Base-by-base conservation (phyloP, 208 protist genomes). In the Tritrichomonas musculus region DNA sequence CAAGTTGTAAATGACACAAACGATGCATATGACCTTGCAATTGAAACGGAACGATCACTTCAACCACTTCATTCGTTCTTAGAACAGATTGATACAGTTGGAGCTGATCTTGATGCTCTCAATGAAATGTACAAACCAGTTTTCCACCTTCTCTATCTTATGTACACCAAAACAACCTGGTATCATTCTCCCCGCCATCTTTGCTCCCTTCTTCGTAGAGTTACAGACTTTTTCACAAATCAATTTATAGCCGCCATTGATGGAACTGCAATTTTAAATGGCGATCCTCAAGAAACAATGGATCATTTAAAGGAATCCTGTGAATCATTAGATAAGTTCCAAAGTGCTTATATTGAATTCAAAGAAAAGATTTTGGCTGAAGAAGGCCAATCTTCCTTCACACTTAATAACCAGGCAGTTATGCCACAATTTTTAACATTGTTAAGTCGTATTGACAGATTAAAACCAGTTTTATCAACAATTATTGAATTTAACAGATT, bases 401-500 rank as follows among this genome's bases (percentile, higher is more conserved):
- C 77, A 33, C 47, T 88, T 14, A 88, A 88, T 47, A 88, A 88
- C 47, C 77, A 88, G 77, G 77, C 77, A 17, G 77, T 88, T 60
- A 88, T 88, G 41, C 77, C 44, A 27, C 33, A 57, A 44, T 88
- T 88, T 30, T 27, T 88, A 20, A 53, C 47, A 20, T 30, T 88
- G 1, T 33, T 25, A 14, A 49, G 44, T 4, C 41, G 77, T 39
- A 57, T 88, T 20, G 47, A 88, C 27, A 57, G n/a, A 57, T 33
- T 88, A 13, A 88, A 88, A 30, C 77, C 77, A 39, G 39, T 88
- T 27, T 17, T 88, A 20, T 22, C 53, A 14, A 88, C 77, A 53
- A 88, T 88, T 47, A 88, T 88, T 47, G 77, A 88, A 88, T 88
- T 88, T 47, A 88, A 25, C 33, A 53, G 77, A 88, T 88, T 88